A percentile compares a stretch with the other conserved stretches of the same genome.
Evolutionary conservation across 345 rosid species (phyloP).

Genomic region (Eucalyptus curtisii): DNA sequence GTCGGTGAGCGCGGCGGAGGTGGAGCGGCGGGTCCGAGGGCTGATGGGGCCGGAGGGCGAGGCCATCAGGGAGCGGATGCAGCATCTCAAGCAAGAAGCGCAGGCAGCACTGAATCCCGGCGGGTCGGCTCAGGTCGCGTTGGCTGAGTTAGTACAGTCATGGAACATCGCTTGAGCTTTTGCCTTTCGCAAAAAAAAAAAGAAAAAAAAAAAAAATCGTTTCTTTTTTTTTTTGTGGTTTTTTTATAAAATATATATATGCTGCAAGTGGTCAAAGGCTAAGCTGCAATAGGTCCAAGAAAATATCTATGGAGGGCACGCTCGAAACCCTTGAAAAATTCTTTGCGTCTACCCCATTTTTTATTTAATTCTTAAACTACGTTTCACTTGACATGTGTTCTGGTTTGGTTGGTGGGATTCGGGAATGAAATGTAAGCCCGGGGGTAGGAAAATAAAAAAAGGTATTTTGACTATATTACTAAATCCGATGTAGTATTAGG

Average conservation of each 20-base stretch:
- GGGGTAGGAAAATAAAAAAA: neutral
- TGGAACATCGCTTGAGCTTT: neutral
- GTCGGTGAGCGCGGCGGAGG: constrained; percentile 10
- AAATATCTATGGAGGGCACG: too few relatives aligned
- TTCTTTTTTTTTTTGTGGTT: too few relatives aligned
- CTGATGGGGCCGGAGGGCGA: constrained; percentile 13
- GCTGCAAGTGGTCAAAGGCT: too few relatives aligned
- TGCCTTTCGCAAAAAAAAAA: too few relatives aligned
- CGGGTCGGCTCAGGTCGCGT: constrained; percentile 6
- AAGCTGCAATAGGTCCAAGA: too few relatives aligned
- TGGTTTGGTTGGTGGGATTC: neutral
- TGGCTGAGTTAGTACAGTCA: neutral
- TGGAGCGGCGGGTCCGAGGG: constrained; percentile 15
- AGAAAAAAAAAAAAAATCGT: too few relatives aligned
- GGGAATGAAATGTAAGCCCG: neutral
- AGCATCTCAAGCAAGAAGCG: neutral
- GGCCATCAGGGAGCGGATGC: neutral
- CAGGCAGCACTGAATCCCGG: neutral
- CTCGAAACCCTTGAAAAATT: too few relatives aligned
- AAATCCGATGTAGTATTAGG: neutral
- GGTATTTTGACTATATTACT: neutral
- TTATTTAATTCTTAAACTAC: neutral
- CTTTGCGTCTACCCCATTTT: neutral
- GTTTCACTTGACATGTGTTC: neutral
- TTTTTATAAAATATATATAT: too few relatives aligned